Evolutionary conservation across 129 eudicot genomes (phyloP), one percentile per base, ranked within the genome.

Genomic region (Silybum marianum): DNA sequence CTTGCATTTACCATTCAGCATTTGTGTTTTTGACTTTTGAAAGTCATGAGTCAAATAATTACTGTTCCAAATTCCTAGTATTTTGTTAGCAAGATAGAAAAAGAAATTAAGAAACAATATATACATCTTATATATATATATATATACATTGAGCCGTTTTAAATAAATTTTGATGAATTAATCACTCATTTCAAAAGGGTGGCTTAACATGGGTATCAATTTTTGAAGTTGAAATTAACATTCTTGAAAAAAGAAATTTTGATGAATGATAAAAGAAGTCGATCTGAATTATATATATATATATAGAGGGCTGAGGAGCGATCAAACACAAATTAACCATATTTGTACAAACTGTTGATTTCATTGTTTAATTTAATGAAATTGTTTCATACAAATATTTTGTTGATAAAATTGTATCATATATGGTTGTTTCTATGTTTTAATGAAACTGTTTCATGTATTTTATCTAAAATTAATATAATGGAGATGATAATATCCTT

Each of bases 31-130:
- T 72, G 30, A 80, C 78, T 54, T 72, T 78, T 72, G 14, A 65
- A 78, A 71, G 62, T 51, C 39, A 24, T 0, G 16, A 66, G 42
- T 38, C 78, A 83, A 77, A 26, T 40, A 69, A 19, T 70, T 8
- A 71, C 81, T 71, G 73, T 76, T 83, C 65, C 73, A 71, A 51
- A 13, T 32, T 73, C 30, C 7, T 38, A 81, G n/a, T n/a, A n/a
- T n/a, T 19, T 21, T 72, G n/a, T 38, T 21, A 19, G 60, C 19
- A n/a, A 38, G 14, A 70, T 70, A 30, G 42, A 30, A 2, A 38
- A 44, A 11, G 54, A 11, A 44, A 62, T 1, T 7, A 8, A 65
- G 19, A 48, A 13, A 1, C 4, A 48, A 58, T 21, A 13, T 13
- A 48, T 5, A n/a, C 2, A 16, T 0, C 23, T 16, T 58, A 9